phyloP scores from a whole-genome alignment of 2,329 filamentous ascomycete species.

The Fusarium odoratissimum region DNA sequence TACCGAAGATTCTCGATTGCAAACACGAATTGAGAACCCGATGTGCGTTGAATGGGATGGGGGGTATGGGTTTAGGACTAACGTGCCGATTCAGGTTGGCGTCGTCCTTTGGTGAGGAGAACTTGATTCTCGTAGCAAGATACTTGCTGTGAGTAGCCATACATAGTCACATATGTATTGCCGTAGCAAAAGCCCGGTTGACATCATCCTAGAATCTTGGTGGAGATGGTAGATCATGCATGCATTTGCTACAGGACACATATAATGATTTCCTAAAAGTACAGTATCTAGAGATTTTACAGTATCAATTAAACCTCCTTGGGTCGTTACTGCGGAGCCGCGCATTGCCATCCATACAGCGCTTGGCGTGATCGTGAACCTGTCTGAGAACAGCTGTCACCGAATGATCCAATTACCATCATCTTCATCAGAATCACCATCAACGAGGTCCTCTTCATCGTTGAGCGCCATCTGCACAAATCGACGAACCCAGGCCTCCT shows the following conservation, averaged over 20 bases:
- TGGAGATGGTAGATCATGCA: conserved; percentile 24
- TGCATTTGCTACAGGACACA: conserved; percentile 27
- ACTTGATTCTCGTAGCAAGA: conserved; percentile 5
- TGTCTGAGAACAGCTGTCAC: conserved; percentile 19
- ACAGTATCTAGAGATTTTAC: not conserved
- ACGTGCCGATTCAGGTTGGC: conserved; percentile 3
- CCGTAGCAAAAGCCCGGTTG: conserved; percentile 6
- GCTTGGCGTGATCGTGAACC: not conserved
- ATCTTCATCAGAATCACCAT: conserved; percentile 55
- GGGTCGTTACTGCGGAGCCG: conserved; percentile 16
- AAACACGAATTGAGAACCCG: not conserved
- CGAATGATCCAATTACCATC: conserved; percentile 44
- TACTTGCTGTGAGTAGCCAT: not conserved
- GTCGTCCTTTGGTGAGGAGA: conserved; percentile 16
- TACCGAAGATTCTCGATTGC: conserved; percentile 8
- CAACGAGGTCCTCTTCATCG: conserved; percentile 63
- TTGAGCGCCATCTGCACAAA: conserved; percentile 66
- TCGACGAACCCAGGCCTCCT: conserved; percentile 64
- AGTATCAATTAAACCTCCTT: conserved; percentile 6
- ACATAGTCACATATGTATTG: not conserved
- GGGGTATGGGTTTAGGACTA: conserved; percentile 26
- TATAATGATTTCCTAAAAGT: not conserved
- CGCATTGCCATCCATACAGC: not conserved
- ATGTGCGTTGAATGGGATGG: conserved; percentile 7
- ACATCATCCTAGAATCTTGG: conserved; percentile 20